Conservation (phyloP, 768 basidiomycete genomes). For the Collybia sordida region DNA sequence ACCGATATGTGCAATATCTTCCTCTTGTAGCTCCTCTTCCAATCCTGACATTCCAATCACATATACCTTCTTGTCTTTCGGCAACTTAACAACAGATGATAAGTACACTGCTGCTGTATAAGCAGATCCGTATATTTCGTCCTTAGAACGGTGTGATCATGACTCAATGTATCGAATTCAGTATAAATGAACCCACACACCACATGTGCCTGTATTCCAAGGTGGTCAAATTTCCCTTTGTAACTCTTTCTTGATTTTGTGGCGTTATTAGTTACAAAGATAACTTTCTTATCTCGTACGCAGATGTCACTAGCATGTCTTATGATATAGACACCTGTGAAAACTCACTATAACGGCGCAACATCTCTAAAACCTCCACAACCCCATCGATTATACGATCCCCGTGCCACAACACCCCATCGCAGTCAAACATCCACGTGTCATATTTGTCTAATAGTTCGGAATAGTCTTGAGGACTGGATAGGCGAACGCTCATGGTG, state of each 20-base stretch:
- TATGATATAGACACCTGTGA: conserved; percentile 3
- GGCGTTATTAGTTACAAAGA: conserved; percentile 98
- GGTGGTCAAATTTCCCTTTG: conserved; percentile 88
- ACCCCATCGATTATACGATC: conserved; percentile 78
- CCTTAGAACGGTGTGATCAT: conserved; percentile 45
- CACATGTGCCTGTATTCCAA: conserved; percentile 81
- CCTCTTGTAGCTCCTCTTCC: conserved; percentile 89
- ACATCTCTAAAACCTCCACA: conserved; percentile 66
- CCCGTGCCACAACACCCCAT: conserved; percentile 93
- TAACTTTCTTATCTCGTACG: conserved; percentile 68
- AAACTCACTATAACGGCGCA: conserved; percentile 70
- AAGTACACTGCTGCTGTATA: conserved; percentile 73
- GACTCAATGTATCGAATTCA: neutral
- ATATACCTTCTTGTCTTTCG: conserved; percentile 91
- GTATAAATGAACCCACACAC: conserved; percentile 44
- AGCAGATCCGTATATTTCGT: conserved; percentile 96
- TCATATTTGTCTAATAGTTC: conserved; percentile 67
- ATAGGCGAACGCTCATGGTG: conserved; percentile 35
- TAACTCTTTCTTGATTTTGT: conserved; percentile 87
- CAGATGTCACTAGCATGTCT: conserved; percentile 6
- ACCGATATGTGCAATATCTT: conserved; percentile 78
- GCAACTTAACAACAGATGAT: conserved; percentile 85
- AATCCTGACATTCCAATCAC: conserved; percentile 91
- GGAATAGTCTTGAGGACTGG: conserved; percentile 44
- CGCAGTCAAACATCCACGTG: conserved; percentile 96